phyloP scores from a whole-genome alignment of 1,284 basidiomycete genomes.

The Ustilago shanxiensis region DNA sequence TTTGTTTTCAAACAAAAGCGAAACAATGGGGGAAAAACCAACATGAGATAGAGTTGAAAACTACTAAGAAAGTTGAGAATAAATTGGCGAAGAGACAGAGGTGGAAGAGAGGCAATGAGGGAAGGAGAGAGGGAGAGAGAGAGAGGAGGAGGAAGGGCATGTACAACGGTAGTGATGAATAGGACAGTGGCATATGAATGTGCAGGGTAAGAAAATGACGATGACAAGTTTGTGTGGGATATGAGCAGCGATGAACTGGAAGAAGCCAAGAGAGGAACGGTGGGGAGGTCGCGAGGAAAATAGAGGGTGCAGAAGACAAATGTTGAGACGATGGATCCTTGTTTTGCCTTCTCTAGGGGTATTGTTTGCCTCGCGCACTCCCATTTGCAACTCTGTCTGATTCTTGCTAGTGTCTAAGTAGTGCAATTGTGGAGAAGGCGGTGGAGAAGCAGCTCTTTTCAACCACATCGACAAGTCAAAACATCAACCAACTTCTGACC shows the following conservation, averaged over 20 bases:
- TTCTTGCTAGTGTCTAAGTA: neutral
- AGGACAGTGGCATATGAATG: too few relatives aligned
- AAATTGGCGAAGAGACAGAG: neutral
- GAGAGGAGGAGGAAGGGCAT: neutral
- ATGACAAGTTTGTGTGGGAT: too few relatives aligned
- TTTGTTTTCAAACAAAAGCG: neutral
- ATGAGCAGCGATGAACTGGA: neutral
- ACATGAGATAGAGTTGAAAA: neutral
- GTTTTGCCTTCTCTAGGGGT: constrained; percentile 5
- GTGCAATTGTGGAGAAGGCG: too few relatives aligned
- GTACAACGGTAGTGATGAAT: neutral
- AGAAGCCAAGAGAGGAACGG: neutral
- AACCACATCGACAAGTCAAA: constrained; percentile 70
- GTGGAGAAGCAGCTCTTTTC: constrained; percentile 10
- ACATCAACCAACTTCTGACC: constrained; percentile 69
- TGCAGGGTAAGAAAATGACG: neutral
- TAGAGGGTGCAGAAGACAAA: neutral
- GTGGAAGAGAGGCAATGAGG: neutral
- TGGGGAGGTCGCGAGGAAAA: neutral
- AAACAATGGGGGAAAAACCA: too few relatives aligned
- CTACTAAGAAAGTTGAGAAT: too few relatives aligned
- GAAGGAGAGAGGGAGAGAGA: neutral
- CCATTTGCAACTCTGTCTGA: neutral
- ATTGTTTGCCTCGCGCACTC: constrained; percentile 22
- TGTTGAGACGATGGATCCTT: neutral